Evolutionary conservation across 306 rosid species (phyloP).

Genomic region (Vigna angularis): DNA sequence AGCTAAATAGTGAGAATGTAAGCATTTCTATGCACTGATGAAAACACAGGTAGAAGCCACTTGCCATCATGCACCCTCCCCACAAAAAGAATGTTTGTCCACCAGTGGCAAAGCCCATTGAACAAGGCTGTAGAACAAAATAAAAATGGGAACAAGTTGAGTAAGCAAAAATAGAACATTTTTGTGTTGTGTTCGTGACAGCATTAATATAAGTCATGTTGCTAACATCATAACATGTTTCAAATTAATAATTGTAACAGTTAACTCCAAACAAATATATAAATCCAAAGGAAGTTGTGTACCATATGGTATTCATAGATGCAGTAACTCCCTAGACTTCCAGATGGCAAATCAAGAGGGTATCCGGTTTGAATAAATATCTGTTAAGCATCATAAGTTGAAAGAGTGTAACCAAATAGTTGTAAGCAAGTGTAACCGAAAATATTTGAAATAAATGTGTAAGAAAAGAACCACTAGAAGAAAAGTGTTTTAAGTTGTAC

Average conservation of each 20-base stretch:
- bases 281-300: constrained; percentile 35
- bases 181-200: not conserved
- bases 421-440: constrained; percentile 13
- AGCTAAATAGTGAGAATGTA: constrained; percentile 44
- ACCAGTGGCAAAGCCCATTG: constrained; percentile 99
- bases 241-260: constrained; percentile 16
- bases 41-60: constrained; percentile 47
- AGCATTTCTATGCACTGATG: constrained; percentile 19
- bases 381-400: constrained; percentile 60
- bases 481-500: constrained; percentile 44
- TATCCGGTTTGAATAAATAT: constrained; percentile 99
- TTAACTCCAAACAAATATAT: constrained; percentile 32
- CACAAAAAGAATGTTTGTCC: constrained; percentile 97
- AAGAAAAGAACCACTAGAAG: constrained; percentile 19
- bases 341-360: constrained; percentile 98
- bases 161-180: not conserved
- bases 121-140: constrained; percentile 78
- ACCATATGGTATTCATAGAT: constrained; percentile 99
- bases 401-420: constrained; percentile 31
- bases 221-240: not conserved
- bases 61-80: constrained; percentile 99
- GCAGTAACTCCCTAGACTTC: constrained; percentile 98
- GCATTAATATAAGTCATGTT: constrained; percentile 4
- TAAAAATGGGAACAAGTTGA: constrained; percentile 26
- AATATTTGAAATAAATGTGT: constrained; percentile 20